Base-by-base conservation (phyloP, 805 yeast genomes). In the Metschnikowia arizonensis region DNA sequence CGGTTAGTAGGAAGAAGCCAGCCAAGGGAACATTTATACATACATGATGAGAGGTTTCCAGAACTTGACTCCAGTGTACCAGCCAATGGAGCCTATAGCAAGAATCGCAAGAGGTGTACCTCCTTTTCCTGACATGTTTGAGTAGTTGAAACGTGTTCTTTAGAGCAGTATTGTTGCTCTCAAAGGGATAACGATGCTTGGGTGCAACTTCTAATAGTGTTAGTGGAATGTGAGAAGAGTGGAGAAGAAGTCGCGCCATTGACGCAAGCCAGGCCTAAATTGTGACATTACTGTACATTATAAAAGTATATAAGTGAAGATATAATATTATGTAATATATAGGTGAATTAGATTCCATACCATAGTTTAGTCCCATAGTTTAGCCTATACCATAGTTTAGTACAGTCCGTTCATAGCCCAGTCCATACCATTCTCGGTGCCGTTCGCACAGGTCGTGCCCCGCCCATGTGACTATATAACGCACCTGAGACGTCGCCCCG, bases 31-130 rank as follows among this genome's bases (percentile, higher is more conserved):
- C 23, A 10, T 14, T n/a, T 15, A 19, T 40, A 76, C 83, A 57
- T 69, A 77, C 82, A 85, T 74, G 3, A 85, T 76, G 14, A 85
- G 61, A 2, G 95, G 95, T 54, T 82, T 82, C 69, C 87, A 85
- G 64, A 85, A 85, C 58, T 75, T 78, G 45, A 79, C 64, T 2
- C 86, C 87, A 15, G 72, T 61, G 46, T 70, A 70, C 72, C 73
- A 69, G 45, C 73, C 63, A 28, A 67, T 42, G 23, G 55, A 63
- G n/a, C 59, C 56, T 4, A 56, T 59, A 15, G 55, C 53, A 30
- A 60, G 50, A 6, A 59, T 39, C 5, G 63, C 52, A 19, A 61
- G 48, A 6, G 61, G 61, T 44, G 55, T 60, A 9, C 52, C 60
- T 35, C 60, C 64, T 46, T 48, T 42, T 34, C 61, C 59, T 5